Percentiles rank a stretch among this genome's conserved stretches.
Conservation (phyloP, 257 asterid species). For the Voacanga thouarsii region DNA sequence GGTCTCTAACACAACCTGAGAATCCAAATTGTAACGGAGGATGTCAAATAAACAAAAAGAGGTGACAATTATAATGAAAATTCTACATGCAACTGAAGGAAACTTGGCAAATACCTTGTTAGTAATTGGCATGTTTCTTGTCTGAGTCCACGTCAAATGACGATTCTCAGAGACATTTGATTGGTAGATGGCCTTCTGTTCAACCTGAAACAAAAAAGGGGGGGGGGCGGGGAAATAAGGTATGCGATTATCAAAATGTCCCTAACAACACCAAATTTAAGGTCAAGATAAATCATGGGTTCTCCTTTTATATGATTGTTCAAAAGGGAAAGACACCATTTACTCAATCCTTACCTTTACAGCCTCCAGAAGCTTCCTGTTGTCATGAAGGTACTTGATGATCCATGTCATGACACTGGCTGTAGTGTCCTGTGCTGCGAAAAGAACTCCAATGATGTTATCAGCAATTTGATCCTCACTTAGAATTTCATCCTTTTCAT, state of each 20-base stretch:
- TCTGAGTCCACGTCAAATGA: conserved; percentile 68
- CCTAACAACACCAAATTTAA: not conserved
- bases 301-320: not conserved
- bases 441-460: conserved; percentile 78
- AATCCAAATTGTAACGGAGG: not conserved
- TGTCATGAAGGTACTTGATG: conserved; percentile 67
- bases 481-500: conserved; percentile 39
- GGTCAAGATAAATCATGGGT: not conserved
- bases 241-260: not conserved
- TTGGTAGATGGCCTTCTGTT: conserved; percentile 53
- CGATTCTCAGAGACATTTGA: conserved; percentile 34
- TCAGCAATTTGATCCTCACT: conserved; percentile 70
- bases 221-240: no score
- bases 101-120: conserved; percentile 36
- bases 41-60: not conserved
- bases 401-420: conserved; percentile 86
- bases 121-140: conserved; percentile 80
- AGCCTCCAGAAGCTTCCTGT: conserved; percentile 46
- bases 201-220: conserved; percentile 43
- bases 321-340: not conserved
- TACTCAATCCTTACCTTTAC: conserved; percentile 50
- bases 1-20: conserved; percentile 71
- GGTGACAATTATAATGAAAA: not conserved
- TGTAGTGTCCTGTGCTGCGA: conserved; percentile 89
- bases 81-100: not conserved